Evolutionary conservation across 805 yeast species (phyloP).

Genomic region (Myxozyma geophila): DNA sequence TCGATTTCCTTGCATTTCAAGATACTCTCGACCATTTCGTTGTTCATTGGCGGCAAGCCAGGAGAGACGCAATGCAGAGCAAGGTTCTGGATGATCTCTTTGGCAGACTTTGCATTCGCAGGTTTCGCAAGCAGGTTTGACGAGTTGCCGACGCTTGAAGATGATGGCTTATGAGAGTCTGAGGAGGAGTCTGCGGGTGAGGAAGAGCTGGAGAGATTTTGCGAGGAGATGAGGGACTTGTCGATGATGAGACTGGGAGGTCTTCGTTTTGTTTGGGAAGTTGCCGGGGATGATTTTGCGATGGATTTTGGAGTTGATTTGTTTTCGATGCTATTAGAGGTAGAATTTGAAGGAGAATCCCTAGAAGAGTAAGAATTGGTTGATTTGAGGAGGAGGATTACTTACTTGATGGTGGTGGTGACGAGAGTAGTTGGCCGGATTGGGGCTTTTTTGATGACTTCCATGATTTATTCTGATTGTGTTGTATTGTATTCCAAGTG

Average conservation of each 20-base stretch:
- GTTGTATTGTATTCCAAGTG: no score
- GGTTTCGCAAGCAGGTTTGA: slow-evolving; percentile 12
- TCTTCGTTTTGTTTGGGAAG: slow-evolving; percentile 15
- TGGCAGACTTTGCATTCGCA: slow-evolving; percentile 34
- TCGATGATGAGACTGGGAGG: slow-evolving; percentile 27
- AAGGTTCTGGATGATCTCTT: slow-evolving; percentile 42
- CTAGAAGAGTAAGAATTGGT: no score
- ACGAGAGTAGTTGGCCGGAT: no score
- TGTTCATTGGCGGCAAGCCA: slow-evolving; percentile 39
- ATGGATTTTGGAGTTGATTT: not conserved
- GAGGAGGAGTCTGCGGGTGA: slow-evolving; percentile 1
- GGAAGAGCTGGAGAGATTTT: not conserved
- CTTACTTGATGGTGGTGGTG: no score
- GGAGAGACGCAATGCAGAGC: slow-evolving; percentile 45
- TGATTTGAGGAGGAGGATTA: no score
- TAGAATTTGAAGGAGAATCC: no score
- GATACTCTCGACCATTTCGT: slow-evolving; percentile 39
- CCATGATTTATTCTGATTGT: no score
- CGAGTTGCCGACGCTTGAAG: slow-evolving; percentile 12
- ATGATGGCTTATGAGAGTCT: slow-evolving; percentile 13
- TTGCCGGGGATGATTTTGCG: not conserved
- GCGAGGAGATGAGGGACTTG: not conserved
- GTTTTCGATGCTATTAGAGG: no score
- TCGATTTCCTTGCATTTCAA: slow-evolving; percentile 39
- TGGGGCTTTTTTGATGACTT: no score